Conservation (phyloP, 305 asterid genomes). For the Fraxinus latifolia region DNA sequence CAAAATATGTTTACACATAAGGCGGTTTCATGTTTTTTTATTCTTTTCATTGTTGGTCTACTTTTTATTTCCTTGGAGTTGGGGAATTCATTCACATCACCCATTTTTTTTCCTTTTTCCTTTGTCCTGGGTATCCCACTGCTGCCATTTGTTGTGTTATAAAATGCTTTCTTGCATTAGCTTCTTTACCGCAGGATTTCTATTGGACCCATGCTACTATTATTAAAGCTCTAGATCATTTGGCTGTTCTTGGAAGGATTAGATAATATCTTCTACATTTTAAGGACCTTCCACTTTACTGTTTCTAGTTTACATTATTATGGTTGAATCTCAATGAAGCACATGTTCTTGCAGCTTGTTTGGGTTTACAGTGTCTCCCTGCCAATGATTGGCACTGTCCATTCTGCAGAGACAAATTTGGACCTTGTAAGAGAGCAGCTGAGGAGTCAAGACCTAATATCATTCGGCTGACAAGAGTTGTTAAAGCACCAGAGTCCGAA, state of each 20-base stretch:
- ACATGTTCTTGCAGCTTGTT: slow-evolving; percentile 64
- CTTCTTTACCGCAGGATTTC: background rate
- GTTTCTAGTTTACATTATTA: background rate
- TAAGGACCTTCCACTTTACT: background rate
- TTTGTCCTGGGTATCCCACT: background rate
- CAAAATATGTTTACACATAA: background rate
- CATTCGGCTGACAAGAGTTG: slow-evolving; percentile 78
- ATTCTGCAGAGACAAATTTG: slow-evolving; percentile 64
- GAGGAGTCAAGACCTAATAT: slow-evolving; percentile 64
- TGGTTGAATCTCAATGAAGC: slow-evolving; percentile 24
- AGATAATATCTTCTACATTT: background rate
- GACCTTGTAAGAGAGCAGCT: slow-evolving; percentile 54
- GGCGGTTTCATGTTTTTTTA: background rate
- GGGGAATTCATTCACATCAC: background rate
- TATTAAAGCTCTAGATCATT: background rate
- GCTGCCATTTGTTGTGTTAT: background rate
- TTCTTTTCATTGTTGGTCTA: background rate
- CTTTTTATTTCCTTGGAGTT: background rate
- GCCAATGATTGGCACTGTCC: slow-evolving; percentile 69
- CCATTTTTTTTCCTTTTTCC: background rate
- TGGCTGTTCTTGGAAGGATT: background rate
- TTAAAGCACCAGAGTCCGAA: slow-evolving; percentile 76
- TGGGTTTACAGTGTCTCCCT: slow-evolving; percentile 57
- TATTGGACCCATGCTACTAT: background rate
- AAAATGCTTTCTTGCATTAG: background rate